Conservation (phyloP, 2,329 filamentous ascomycete species). For the Immersiporthe knoxdaviesiana region DNA sequence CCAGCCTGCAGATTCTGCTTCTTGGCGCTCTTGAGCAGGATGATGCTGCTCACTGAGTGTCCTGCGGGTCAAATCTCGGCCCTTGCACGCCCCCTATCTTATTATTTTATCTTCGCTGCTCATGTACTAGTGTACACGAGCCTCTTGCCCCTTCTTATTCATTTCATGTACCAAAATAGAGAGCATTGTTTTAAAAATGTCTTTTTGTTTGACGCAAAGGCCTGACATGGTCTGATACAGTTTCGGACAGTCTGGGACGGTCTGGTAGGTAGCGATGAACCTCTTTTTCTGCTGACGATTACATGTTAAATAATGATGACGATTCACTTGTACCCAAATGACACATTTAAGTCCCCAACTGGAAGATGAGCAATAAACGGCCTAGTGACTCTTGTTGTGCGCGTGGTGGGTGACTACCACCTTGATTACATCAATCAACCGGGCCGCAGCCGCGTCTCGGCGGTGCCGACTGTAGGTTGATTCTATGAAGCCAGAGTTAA, state of each 20-base stretch:
- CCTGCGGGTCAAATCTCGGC: not conserved
- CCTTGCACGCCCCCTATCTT: not conserved
- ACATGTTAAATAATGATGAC: not conserved
- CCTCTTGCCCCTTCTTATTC: too few species aligned
- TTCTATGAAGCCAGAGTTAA: too few species aligned
- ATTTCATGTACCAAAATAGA: not conserved
- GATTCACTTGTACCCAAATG: not conserved
- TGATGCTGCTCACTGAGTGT: not conserved
- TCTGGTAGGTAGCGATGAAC: not conserved
- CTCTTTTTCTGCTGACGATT: not conserved
- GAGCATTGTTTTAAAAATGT: not conserved
- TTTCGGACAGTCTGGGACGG: not conserved
- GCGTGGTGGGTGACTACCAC: not conserved
- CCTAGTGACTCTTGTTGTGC: not conserved
- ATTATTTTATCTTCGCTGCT: too few species aligned
- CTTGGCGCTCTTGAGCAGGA: not conserved
- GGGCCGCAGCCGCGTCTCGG: not conserved
- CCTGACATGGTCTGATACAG: too few species aligned
- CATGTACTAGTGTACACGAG: not conserved
- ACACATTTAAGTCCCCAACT: not conserved
- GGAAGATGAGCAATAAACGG: not conserved
- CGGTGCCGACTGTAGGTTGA: not conserved
- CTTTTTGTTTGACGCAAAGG: too few species aligned
- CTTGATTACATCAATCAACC: not conserved
- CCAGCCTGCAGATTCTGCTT: not conserved